Conservation (phyloP, 805 yeast species). For the Saccharomycopsis sp. region DNA sequence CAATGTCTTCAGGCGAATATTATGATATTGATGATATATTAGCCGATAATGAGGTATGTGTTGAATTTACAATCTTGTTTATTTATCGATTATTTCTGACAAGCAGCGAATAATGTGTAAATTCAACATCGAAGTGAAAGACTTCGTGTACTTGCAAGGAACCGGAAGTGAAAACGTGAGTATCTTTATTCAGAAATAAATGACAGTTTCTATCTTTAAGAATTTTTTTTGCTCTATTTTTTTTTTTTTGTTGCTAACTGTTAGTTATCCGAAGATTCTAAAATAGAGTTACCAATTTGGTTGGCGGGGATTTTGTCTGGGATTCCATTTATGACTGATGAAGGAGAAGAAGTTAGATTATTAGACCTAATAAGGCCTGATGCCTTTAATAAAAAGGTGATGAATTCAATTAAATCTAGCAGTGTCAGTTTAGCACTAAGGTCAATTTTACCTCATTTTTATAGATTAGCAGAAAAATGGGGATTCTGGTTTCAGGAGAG, state of each 20-base stretch:
- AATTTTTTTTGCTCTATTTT: not conserved
- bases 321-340: slow-evolving; percentile 28
- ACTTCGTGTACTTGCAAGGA: slow-evolving; percentile 81
- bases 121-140: slow-evolving; percentile 73
- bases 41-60: slow-evolving; percentile 50
- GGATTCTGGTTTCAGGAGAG: slow-evolving; percentile 59
- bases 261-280: slow-evolving; percentile 48
- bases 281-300: slow-evolving; percentile 83
- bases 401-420: slow-evolving; percentile 77
- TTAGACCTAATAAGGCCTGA: slow-evolving; percentile 67
- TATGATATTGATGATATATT: slow-evolving; percentile 74
- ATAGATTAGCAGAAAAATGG: slow-evolving; percentile 72
- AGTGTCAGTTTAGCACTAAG: slow-evolving; percentile 62
- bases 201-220: not conserved
- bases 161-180: slow-evolving; percentile 53
- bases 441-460: slow-evolving; percentile 58
- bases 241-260: not conserved
- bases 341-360: slow-evolving; percentile 39
- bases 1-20: slow-evolving; percentile 31
- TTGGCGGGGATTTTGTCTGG: slow-evolving; percentile 72
- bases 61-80: not conserved
- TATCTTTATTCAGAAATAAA: too few species aligned
- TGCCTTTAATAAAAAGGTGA: slow-evolving; percentile 52
- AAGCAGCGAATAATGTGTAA: slow-evolving; percentile 61
- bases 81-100: not conserved